phyloP scores from a whole-genome alignment of 805 yeast genomes.

The Sugiyamaella chiloensis region DNA sequence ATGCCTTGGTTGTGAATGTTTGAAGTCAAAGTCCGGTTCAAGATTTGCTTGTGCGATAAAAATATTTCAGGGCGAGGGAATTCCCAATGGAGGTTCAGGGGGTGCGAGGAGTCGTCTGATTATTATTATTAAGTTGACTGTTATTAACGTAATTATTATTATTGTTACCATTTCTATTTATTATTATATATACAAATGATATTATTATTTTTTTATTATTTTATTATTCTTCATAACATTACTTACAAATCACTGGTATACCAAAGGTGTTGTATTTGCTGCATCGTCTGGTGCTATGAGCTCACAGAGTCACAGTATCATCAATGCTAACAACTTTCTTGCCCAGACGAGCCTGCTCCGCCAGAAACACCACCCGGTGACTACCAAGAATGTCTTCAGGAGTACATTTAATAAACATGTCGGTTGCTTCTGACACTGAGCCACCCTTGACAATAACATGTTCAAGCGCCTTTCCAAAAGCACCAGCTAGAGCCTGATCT shows the following conservation, averaged over 20 bases:
- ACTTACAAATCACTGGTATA: not conserved
- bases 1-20: no score
- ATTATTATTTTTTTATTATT: not conserved
- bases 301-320: not conserved
- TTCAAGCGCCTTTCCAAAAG: slow-evolving; percentile 24
- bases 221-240: no score
- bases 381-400: slow-evolving; percentile 25
- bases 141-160: no score
- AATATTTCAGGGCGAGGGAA: not conserved
- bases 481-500: slow-evolving; percentile 27
- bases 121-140: no score
- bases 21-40: no score
- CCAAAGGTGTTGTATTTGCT: no score
- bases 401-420: slow-evolving; percentile 22
- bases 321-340: not conserved
- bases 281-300: no score
- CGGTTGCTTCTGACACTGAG: slow-evolving; percentile 22
- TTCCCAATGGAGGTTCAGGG: slow-evolving; percentile 1
- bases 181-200: no score
- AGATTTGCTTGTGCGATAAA: no score
- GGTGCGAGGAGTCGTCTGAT: no score
- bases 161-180: no score
- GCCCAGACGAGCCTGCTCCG: slow-evolving; percentile 24
- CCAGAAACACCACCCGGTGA: slow-evolving; percentile 27
- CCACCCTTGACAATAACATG: slow-evolving; percentile 17